phyloP scores from a whole-genome alignment of 305 asterid species.

The Ilex paraguariensis region DNA sequence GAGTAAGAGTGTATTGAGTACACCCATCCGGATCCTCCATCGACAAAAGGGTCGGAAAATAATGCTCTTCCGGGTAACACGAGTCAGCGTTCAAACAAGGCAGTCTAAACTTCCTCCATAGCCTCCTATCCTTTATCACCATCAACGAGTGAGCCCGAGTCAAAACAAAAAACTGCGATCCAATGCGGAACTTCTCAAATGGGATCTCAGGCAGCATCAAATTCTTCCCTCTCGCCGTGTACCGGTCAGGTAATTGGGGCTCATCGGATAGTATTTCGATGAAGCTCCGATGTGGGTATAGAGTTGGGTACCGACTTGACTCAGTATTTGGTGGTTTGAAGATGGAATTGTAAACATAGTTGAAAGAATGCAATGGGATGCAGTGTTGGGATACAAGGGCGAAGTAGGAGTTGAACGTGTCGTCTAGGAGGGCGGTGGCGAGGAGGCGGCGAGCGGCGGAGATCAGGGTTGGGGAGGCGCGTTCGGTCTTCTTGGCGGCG shows the following conservation, averaged over 20 bases:
- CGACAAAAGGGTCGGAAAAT: slow-evolving; percentile 72
- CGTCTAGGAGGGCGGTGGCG: slow-evolving; percentile 78
- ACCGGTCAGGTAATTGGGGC: slow-evolving; percentile 58
- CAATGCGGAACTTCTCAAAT: slow-evolving; percentile 54
- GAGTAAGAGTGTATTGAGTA: slow-evolving; percentile 60
- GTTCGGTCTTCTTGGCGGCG: slow-evolving; percentile 24
- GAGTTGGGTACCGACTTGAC: neutral
- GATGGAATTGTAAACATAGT: slow-evolving; percentile 43
- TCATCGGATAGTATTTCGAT: slow-evolving; percentile 64
- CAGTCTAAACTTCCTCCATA: slow-evolving; percentile 73
- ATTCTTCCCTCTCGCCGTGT: slow-evolving; percentile 57
- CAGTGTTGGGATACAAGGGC: slow-evolving; percentile 79
- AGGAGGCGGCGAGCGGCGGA: slow-evolving; percentile 83
- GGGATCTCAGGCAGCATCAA: slow-evolving; percentile 78
- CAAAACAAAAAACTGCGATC: slow-evolving; percentile 71
- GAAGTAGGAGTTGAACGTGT: slow-evolving; percentile 15
- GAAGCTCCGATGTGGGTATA: slow-evolving; percentile 39
- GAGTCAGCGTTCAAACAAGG: slow-evolving; percentile 60
- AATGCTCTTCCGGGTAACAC: slow-evolving; percentile 87
- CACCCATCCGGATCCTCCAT: slow-evolving; percentile 78
- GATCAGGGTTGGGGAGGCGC: slow-evolving; percentile 67
- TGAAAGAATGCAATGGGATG: slow-evolving; percentile 25
- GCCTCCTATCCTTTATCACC: slow-evolving; percentile 61
- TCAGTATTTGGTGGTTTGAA: slow-evolving; percentile 19
- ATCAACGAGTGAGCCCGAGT: slow-evolving; percentile 52